Evolutionary conservation across 371 early-diverging fungal genomes (phyloP).

Genomic region (Apophysomyces trapeziformis): DNA sequence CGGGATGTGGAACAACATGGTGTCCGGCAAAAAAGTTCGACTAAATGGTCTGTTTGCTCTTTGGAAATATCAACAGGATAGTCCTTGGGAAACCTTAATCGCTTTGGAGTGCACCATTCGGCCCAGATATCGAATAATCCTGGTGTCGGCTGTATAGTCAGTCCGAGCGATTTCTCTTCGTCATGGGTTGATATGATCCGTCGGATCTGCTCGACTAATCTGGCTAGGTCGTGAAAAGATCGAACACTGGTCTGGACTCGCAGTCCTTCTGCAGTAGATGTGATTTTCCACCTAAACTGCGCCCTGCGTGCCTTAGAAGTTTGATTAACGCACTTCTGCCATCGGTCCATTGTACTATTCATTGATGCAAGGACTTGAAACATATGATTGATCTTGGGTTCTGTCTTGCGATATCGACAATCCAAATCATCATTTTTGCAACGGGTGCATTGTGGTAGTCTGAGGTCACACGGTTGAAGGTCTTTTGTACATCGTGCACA

Average conservation of each 20-base stretch:
- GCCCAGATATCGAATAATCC: conserved; percentile 42
- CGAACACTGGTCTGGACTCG: conserved; percentile 42
- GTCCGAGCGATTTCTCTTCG: conserved; percentile 12
- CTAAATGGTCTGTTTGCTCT: conserved; percentile 42
- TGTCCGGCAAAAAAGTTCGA: conserved; percentile 47
- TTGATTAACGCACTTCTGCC: conserved; percentile 25
- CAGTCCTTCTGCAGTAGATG: conserved; percentile 30
- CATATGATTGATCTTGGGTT: conserved; percentile 49
- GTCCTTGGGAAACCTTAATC: conserved; percentile 32
- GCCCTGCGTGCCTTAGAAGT: conserved; percentile 23
- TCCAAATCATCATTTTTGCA: conserved; percentile 34
- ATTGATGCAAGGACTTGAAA: conserved; percentile 40
- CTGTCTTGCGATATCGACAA: conserved; percentile 37
- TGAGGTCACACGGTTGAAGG: conserved; percentile 46
- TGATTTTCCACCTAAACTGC: conserved; percentile 35
- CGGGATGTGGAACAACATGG: conserved; percentile 47
- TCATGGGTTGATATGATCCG: conserved; percentile 20
- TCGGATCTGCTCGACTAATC: conserved; percentile 40
- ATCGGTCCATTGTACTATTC: conserved; percentile 48
- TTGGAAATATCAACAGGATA: conserved; percentile 46
- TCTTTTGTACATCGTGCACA: conserved; percentile 49
- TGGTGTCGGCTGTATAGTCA: conserved; percentile 24
- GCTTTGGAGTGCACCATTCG: conserved; percentile 29
- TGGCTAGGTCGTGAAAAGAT: conserved; percentile 37
- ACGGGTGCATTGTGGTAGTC: conserved; percentile 39